Percentiles rank a stretch among this genome's conserved stretches.
Evolutionary conservation across 768 basidiomycete species (phyloP).

Genomic region (Symmetrospora coprosmae): DNA sequence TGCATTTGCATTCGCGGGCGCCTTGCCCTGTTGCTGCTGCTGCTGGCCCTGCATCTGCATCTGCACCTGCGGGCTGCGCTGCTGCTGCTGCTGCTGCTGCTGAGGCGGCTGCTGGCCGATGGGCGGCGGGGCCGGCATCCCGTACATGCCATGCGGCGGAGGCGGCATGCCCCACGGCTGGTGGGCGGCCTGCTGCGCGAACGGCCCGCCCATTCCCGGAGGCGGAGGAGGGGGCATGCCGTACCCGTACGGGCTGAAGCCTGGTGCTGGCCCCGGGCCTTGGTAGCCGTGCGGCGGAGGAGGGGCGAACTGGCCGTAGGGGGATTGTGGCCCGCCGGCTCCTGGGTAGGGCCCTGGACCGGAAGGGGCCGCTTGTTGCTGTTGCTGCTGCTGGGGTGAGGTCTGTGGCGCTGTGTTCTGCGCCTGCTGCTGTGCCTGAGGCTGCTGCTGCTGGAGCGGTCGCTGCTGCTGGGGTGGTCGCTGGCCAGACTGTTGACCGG

Average conservation of each 20-base stretch:
- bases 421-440: conserved; percentile 11
- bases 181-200: conserved; percentile 9
- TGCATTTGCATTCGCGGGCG: too few species aligned
- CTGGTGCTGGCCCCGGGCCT: neutral
- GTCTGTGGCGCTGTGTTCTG: too few species aligned
- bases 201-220: conserved; percentile 2
- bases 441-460: neutral
- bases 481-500: neutral
- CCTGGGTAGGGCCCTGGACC: too few species aligned
- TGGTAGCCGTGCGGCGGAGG: too few species aligned
- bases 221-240: conserved; percentile 9
- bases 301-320: too few species aligned
- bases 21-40: neutral
- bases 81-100: conserved; percentile 6
- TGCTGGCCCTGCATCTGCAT: neutral
- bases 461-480: too few species aligned
- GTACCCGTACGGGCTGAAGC: conserved; percentile 9
- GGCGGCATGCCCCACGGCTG: conserved; percentile 20
- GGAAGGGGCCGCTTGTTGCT: conserved; percentile 3
- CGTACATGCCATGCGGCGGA: conserved; percentile 21
- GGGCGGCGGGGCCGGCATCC: neutral
- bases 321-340: too few species aligned
- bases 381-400: conserved; percentile 3
- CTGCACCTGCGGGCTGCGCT: neutral
- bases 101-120: neutral